Evolutionary conservation across 495 filamentous ascomycete species (phyloP).

Genomic region (Xylaria flabelliformis): DNA sequence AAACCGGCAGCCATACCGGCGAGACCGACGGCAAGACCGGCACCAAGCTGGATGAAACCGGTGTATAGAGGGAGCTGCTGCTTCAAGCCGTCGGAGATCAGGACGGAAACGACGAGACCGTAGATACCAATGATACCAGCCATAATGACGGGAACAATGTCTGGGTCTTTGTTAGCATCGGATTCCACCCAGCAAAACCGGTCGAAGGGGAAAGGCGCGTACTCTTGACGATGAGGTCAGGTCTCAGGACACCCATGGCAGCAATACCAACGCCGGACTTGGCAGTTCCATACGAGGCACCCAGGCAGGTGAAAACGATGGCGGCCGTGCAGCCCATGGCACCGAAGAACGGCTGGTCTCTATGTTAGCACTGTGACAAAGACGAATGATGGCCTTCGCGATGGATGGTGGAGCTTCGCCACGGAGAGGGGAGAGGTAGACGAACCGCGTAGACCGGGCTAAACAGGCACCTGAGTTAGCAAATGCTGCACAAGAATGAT

Average conservation of each 20-base stretch:
- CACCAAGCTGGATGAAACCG: slow-evolving; percentile 96
- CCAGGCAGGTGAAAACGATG: slow-evolving; percentile 99
- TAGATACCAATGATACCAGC: slow-evolving; percentile 99
- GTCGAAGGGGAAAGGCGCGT: slow-evolving; percentile 47
- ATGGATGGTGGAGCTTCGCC: slow-evolving; percentile 29
- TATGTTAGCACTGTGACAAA: slow-evolving; percentile 26
- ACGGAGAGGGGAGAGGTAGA: slow-evolving; percentile 47
- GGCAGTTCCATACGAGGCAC: slow-evolving; percentile 97
- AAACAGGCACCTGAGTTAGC: slow-evolving; percentile 31
- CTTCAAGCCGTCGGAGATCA: slow-evolving; percentile 89
- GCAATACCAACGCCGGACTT: slow-evolving; percentile 99
- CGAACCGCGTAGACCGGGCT: slow-evolving; percentile 99
- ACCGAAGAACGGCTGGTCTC: slow-evolving; percentile 91
- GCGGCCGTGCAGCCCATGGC: slow-evolving; percentile 98
- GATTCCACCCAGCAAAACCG: not conserved
- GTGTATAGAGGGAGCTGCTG: slow-evolving; percentile 89
- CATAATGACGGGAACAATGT: slow-evolving; percentile 99
- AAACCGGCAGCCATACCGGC: slow-evolving; percentile 98
- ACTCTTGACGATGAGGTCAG: slow-evolving; percentile 99
- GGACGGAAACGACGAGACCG: slow-evolving; percentile 96
- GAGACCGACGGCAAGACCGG: slow-evolving; percentile 94
- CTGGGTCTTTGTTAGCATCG: slow-evolving; percentile 54
- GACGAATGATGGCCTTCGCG: slow-evolving; percentile 24
- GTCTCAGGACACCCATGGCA: slow-evolving; percentile 95
- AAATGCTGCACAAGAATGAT: not conserved